Base-by-base conservation (phyloP, 441 rosid genomes). In the Geranium incanum region DNA sequence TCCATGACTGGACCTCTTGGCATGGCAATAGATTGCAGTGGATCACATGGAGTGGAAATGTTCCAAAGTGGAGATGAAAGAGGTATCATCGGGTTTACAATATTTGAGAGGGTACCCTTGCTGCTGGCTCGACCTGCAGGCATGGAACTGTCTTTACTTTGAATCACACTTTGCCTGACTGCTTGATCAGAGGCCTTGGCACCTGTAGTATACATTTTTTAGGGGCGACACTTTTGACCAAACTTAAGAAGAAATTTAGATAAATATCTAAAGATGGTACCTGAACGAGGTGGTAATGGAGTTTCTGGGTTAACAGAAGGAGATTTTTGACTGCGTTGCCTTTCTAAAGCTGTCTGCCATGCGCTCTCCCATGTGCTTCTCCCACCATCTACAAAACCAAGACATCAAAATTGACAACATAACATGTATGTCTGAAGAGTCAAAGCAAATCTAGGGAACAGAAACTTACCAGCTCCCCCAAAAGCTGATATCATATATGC, bases 401-500 rank as follows among this genome's bases (percentile, higher is more conserved):
- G 33, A 28, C 33, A 28, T 28, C 33, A 28, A 72, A 73, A 67
- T 70, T 80, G 39, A 79, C 57, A 37, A n/a, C 16, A 71, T 41
- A 28, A 64, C 62, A 57, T 57, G 73, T 66, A 15, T 39, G 66
- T 64, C 21, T 19, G 12, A 12, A 48, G 11, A 36, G 74, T 38
- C 52, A 63, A 73, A 36, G 73, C 6, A 73, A 16, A 23, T n/a
- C 65, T 68, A 28, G 48, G 70, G 64, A 59, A 6, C 28, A 72
- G 76, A 37, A 71, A 68, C 68, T 86, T 70, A 96, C 99, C 97
- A 70, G 79, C 81, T 69, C 99, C 97, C 71, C 97, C 98, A 87
- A 93, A 96, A 60, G 98, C 97, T 19, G 99, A 90, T 77, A 87
- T 80, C 98, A 96, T 96, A 80, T 85, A 88, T 63, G 95, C 86